Percentiles rank a stretch among this genome's conserved stretches.
Evolutionary conservation across 192 early-diverging fungal genomes (phyloP).

Genomic region (Podila epigama): DNA sequence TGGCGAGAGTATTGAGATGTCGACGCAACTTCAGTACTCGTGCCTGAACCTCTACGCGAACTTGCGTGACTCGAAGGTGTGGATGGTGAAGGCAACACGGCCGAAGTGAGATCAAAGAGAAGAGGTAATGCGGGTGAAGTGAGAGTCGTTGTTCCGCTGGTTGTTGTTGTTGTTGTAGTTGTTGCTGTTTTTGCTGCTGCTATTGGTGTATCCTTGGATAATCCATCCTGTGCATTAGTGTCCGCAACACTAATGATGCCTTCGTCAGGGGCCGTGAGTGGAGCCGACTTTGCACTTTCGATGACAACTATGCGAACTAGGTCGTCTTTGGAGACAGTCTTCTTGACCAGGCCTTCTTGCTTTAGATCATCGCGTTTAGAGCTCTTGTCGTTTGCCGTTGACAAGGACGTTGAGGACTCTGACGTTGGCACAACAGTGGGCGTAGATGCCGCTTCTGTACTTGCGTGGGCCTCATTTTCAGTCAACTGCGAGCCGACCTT

Average conservation of each 20-base stretch:
- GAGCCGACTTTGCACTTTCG: neutral
- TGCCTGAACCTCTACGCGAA: neutral
- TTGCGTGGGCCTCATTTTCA: no score
- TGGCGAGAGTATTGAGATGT: no score
- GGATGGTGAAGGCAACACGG: neutral
- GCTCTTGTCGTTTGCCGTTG: no score
- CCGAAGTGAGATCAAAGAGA: conserved; percentile 32
- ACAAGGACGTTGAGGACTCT: no score
- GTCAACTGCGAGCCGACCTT: no score
- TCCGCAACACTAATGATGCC: no score
- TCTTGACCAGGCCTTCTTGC: neutral
- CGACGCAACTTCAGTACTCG: neutral
- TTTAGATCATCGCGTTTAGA: neutral
- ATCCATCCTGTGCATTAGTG: no score
- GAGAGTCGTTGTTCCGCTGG: neutral
- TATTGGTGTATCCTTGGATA: no score
- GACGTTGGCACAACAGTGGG: no score
- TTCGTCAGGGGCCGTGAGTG: neutral
- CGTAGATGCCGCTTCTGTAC: no score
- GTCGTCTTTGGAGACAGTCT: neutral
- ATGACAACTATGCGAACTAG: neutral
- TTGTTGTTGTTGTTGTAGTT: neutral
- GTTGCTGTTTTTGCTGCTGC: no score
- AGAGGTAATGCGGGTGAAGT: conserved; percentile 23
- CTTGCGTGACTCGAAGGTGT: neutral